Percentiles rank a stretch among this genome's conserved stretches.
phyloP scores from a whole-genome alignment of 331 rosid genomes.

The Quercus tomentella region DNA sequence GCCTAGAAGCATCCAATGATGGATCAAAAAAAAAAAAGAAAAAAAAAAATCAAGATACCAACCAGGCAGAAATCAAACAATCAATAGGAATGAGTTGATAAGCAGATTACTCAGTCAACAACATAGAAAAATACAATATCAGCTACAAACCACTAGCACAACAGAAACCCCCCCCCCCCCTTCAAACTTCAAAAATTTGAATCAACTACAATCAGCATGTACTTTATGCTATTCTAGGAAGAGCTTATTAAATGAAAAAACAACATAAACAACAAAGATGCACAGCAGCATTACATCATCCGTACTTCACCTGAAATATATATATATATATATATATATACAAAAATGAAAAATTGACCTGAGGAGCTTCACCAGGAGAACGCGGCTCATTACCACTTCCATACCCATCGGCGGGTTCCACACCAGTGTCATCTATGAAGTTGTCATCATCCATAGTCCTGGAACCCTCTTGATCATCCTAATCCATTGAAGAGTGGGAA shows the following conservation, averaged over 20 bases:
- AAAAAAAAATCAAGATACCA: not conserved
- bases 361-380: slow-evolving; percentile 75
- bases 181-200: not conserved
- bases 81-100: not conserved
- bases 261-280: not conserved
- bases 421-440: slow-evolving; percentile 94
- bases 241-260: not conserved
- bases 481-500: slow-evolving; percentile 15
- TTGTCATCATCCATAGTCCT: slow-evolving; percentile 85
- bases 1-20: slow-evolving; percentile 51
- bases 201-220: not conserved
- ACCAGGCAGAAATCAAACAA: not conserved
- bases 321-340: not conserved
- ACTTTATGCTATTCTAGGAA: not conserved
- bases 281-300: not conserved
- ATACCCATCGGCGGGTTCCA: slow-evolving; percentile 63
- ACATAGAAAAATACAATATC: not conserved
- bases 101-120: not conserved
- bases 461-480: slow-evolving; percentile 86
- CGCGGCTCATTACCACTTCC: slow-evolving; percentile 61
- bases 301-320: not conserved
- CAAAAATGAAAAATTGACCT: slow-evolving; percentile 41
- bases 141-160: not conserved
- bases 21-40: not conserved
- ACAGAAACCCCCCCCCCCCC: too few relatives aligned